Base-by-base conservation (phyloP, 257 asterid genomes). In the Echites panduratus region DNA sequence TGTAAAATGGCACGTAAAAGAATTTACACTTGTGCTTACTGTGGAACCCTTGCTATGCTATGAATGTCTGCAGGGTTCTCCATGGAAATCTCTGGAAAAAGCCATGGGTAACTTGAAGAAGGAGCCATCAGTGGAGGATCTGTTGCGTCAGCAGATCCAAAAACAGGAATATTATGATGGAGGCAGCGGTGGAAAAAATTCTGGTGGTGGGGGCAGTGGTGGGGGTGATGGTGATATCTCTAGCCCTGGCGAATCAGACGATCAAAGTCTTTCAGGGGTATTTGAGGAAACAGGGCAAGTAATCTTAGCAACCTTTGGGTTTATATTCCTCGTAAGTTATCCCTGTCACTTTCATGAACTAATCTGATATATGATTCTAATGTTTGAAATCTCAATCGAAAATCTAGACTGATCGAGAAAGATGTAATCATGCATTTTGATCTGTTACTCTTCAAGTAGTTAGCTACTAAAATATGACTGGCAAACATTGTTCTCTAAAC, bases 91-190 rank as follows among this genome's bases (percentile, higher is more conserved):
- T 78, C 56, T 89, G 41, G 96, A 85, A 79, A 88, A 87, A 41
- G 86, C 79, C 32, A 57, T 84, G 84, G 88, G 94, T 32, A 81
- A 75, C 70, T 85, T 90, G 32, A 85, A 75, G 77, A 90, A 90
- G 80, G 84, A 85, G 41, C 75, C 20, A 68, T 89, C 96, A 10
- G 75, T 90, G 52, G 97, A 90, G 85, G 91, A 90, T 66, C 50
- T 88, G 12, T 73, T 90, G 81, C 87, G 79, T 81, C 92, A 90
- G 86, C 98, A 90, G 80, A 86, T 89, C 50, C 73, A 86, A 85
- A 89, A 89, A 74, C 85, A 87, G 78, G 97, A 92, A 68, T 92
- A 76, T 79, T 70, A 16, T 50, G 91, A 72, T 73, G 91, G 94
- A 73, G 93, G 87, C 52, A 63, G 79, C 67, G 84, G 87, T 29